phyloP scores from a whole-genome alignment of 2,329 filamentous ascomycete species.

The Hypoxylon sp. region DNA sequence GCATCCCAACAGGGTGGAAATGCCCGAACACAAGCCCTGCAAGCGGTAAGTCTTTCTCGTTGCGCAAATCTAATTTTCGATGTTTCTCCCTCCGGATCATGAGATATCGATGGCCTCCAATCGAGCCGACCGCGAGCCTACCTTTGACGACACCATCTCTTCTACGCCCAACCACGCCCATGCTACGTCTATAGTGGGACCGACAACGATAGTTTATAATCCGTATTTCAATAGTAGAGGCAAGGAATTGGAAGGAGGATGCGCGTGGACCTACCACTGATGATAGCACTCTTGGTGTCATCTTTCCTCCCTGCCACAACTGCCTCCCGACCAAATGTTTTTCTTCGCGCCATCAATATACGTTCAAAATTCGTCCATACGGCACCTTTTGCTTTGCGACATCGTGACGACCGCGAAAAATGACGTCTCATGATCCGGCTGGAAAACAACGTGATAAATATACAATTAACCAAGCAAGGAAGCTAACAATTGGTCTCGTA shows the following conservation, averaged over 20 bases:
- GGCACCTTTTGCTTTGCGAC: conserved; percentile 7
- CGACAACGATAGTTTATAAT: background rate
- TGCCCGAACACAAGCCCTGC: conserved; percentile 75
- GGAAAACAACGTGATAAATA: conserved; percentile 22
- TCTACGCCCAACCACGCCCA: conserved; percentile 7
- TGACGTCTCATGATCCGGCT: conserved; percentile 44
- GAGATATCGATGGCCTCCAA: conserved; percentile 38
- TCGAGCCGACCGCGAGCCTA: conserved; percentile 23
- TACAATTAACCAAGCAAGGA: conserved; percentile 36
- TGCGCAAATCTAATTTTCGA: conserved; percentile 23
- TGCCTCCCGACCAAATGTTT: background rate
- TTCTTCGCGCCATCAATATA: background rate
- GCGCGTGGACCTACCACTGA: conserved; percentile 8
- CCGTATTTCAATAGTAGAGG: background rate
- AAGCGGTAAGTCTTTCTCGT: conserved; percentile 78
- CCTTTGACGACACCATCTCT: conserved; percentile 8
- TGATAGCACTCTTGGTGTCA: background rate
- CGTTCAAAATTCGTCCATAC: background rate
- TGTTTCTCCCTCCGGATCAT: conserved; percentile 42
- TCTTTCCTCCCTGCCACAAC: background rate
- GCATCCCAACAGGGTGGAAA: conserved; percentile 64
- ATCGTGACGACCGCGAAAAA: conserved; percentile 8
- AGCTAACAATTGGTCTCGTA: conserved; percentile 83
- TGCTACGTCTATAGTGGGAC: conserved; percentile 1
- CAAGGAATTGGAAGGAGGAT: conserved; percentile 17